Percentiles rank a stretch among this genome's conserved stretches.
phyloP scores from a whole-genome alignment of 2,329 filamentous ascomycete species.

The Ophiocordyceps camponoti-leonardi region DNA sequence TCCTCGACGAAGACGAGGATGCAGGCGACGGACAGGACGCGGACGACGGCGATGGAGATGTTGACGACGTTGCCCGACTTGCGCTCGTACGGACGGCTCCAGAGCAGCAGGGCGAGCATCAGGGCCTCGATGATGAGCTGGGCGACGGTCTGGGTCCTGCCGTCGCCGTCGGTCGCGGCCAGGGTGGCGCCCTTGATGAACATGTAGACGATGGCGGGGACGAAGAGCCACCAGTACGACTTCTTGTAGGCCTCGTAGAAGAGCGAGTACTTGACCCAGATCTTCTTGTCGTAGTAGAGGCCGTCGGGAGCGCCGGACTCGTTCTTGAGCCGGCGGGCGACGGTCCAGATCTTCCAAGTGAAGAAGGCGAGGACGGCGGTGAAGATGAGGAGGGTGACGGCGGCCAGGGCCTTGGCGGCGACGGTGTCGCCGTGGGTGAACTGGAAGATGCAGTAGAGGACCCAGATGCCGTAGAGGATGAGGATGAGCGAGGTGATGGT shows the following conservation, averaged over 20 bases:
- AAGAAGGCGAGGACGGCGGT: conserved; percentile 72
- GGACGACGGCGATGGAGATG: conserved; percentile 75
- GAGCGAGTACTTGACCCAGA: conserved; percentile 89
- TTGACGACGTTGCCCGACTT: conserved; percentile 87
- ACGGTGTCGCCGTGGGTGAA: conserved; percentile 89
- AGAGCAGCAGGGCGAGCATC: conserved; percentile 65
- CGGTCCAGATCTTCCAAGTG: conserved; percentile 63
- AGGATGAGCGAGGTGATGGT: conserved; percentile 82
- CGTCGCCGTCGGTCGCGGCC: conserved; percentile 71
- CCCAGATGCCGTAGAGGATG: conserved; percentile 87
- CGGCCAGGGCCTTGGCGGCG: conserved; percentile 75
- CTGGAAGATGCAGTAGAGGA: conserved; percentile 89
- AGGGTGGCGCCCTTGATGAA: conserved; percentile 78
- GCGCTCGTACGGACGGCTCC: conserved; percentile 73
- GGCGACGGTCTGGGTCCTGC: conserved; percentile 61
- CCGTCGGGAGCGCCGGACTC: conserved; percentile 53
- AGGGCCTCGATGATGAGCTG: conserved; percentile 68
- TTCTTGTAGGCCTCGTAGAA: conserved; percentile 96
- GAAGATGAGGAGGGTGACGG: conserved; percentile 62
- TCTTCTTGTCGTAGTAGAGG: conserved; percentile 76
- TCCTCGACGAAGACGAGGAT: conserved; percentile 90
- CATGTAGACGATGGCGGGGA: conserved; percentile 78
- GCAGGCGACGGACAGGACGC: conserved; percentile 74
- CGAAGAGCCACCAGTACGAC: conserved; percentile 92
- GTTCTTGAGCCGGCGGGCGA: conserved; percentile 58